Conservation (phyloP, 306 rosid genomes). For the Cicer arietinum region DNA sequence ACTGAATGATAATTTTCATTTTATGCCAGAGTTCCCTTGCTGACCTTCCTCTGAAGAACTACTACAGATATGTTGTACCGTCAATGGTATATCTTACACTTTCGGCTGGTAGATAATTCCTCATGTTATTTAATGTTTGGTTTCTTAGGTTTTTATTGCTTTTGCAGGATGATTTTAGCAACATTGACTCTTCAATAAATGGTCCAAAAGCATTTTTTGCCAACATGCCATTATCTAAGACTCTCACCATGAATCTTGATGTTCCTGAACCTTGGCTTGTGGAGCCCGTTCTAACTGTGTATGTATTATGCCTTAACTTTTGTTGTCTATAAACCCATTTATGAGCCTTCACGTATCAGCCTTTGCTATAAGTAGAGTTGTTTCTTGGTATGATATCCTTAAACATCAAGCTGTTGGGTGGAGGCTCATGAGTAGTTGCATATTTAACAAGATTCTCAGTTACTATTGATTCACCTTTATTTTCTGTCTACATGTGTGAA, state of each 20-base stretch:
- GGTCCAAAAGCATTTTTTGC: constrained; percentile 98
- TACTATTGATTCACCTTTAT: constrained; percentile 20
- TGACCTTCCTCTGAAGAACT: constrained; percentile 96
- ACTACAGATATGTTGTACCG: constrained; percentile 95
- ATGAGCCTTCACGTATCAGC: constrained; percentile 13
- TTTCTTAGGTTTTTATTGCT: constrained; percentile 51
- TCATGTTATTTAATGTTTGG: constrained; percentile 37
- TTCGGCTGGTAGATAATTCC: constrained; percentile 17
- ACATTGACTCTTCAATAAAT: constrained; percentile 66
- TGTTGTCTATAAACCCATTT: constrained; percentile 16
- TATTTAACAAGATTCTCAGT: constrained; percentile 1
- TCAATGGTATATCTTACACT: constrained; percentile 64
- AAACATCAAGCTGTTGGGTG: constrained; percentile 25
- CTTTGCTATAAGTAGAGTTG: constrained; percentile 15
- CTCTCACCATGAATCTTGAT: constrained; percentile 98
- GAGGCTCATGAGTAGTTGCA: constrained; percentile 9
- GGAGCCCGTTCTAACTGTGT: constrained; percentile 92
- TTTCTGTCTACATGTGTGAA: constrained; percentile 29
- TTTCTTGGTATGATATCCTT: not conserved
- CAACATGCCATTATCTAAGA: constrained; percentile 97
- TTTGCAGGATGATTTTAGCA: constrained; percentile 95
- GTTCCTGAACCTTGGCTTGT: constrained; percentile 99
- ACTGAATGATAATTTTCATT: constrained; percentile 44
- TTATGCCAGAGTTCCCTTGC: constrained; percentile 92
- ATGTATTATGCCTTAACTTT: constrained; percentile 49